Evolutionary conservation across 169 alveolate genomes (phyloP).

Genomic region (Plasmodium gonderi): DNA sequence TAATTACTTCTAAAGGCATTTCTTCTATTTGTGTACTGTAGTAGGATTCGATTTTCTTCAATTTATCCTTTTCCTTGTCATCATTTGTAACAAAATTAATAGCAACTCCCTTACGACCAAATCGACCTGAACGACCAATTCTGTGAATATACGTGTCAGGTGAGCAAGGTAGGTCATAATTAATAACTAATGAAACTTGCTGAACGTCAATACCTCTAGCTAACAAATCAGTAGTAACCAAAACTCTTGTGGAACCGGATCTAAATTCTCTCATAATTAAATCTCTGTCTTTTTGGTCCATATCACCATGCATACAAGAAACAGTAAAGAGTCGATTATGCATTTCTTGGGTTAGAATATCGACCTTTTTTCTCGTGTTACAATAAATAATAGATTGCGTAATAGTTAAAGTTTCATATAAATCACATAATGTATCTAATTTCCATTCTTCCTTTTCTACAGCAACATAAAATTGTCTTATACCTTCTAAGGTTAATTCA

Average conservation of each 20-base stretch:
- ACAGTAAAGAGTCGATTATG: constrained; percentile 97
- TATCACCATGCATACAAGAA: constrained; percentile 97
- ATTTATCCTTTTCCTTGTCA: constrained; percentile 95
- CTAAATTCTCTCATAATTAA: constrained; percentile 97
- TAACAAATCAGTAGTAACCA: constrained; percentile 99
- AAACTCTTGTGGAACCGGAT: constrained; percentile 95
- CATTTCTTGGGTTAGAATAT: constrained; percentile 98
- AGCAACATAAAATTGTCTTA: constrained; percentile 97
- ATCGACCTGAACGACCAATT: constrained; percentile 99
- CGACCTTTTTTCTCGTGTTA: constrained; percentile 96
- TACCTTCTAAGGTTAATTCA: constrained; percentile 98
- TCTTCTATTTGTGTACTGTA: constrained; percentile 99
- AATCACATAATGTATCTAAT: constrained; percentile 98
- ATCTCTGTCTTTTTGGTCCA: constrained; percentile 98
- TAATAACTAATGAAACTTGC: constrained; percentile 97
- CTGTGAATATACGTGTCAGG: constrained; percentile 98
- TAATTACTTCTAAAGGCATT: constrained; percentile 96
- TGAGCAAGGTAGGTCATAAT: constrained; percentile 98
- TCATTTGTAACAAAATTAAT: constrained; percentile 94
- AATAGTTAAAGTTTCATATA: constrained; percentile 97
- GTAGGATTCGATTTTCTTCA: constrained; percentile 97
- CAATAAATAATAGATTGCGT: constrained; percentile 99
- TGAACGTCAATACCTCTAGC: constrained; percentile 99
- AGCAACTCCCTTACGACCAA: constrained; percentile 99
- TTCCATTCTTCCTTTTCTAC: constrained; percentile 99